Percentiles rank a stretch among this genome's conserved stretches.
Evolutionary conservation across 1,284 basidiomycete species (phyloP).

Genomic region (Papiliotrema fonsecae): DNA sequence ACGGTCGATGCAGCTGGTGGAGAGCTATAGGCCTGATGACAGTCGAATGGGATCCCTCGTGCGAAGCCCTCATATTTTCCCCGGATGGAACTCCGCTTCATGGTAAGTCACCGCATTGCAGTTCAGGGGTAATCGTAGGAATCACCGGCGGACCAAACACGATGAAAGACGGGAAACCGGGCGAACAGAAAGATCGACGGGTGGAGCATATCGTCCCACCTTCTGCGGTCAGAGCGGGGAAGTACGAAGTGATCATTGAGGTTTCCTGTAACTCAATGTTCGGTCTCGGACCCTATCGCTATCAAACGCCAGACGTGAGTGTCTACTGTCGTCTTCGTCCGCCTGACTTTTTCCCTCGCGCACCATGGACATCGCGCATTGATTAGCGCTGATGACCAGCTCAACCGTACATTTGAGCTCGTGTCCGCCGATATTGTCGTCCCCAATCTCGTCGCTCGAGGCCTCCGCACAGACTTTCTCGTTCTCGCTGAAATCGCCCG

Average conservation of each 20-base stretch:
- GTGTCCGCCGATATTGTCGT: conserved; percentile 81
- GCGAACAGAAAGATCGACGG: conserved; percentile 71
- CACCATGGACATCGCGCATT: not conserved
- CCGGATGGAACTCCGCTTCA: conserved; percentile 70
- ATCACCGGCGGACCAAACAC: conserved; percentile 20
- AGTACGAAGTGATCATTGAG: conserved; percentile 72
- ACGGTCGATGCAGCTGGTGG: not conserved
- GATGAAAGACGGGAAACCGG: conserved; percentile 70
- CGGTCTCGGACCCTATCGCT: conserved; percentile 50
- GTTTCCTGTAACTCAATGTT: conserved; percentile 82
- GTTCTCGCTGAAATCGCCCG: conserved; percentile 68
- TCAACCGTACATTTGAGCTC: conserved; percentile 62
- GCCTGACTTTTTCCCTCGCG: too few species aligned
- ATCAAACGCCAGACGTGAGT: conserved; percentile 10
- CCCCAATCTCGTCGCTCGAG: conserved; percentile 76
- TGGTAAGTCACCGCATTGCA: conserved; percentile 48
- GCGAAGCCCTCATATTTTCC: conserved; percentile 83
- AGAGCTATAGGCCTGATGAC: not conserved
- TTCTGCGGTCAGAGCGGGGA: conserved; percentile 58
- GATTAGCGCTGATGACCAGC: conserved; percentile 15
- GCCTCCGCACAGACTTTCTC: conserved; percentile 73
- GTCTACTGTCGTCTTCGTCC: too few species aligned
- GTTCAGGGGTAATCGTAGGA: not conserved
- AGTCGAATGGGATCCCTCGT: conserved; percentile 73
- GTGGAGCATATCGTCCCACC: conserved; percentile 82